Conservation (phyloP, 1,284 basidiomycete species). For the Takashimella tepidaria region DNA sequence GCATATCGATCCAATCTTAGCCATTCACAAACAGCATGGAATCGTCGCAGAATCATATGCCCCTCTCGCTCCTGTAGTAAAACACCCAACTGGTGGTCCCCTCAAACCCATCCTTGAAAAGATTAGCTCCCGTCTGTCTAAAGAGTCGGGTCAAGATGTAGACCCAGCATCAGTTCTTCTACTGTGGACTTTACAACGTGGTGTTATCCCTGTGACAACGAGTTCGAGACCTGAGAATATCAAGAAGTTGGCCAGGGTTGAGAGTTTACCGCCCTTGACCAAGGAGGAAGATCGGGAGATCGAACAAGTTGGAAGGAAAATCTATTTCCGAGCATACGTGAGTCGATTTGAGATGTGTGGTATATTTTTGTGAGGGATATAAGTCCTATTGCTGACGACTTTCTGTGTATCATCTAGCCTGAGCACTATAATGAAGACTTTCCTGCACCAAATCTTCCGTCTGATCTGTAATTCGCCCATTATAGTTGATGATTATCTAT, state of each 20-base stretch:
- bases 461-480: slow-evolving; percentile 8
- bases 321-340: slow-evolving; percentile 53
- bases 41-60: slow-evolving; percentile 63
- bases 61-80: slow-evolving; percentile 54
- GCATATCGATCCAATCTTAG: slow-evolving; percentile 55
- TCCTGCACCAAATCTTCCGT: slow-evolving; percentile 32
- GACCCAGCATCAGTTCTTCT: slow-evolving; percentile 56
- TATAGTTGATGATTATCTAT: too few relatives aligned
- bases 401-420: slow-evolving; percentile 2
- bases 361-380: background rate
- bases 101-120: slow-evolving; percentile 53
- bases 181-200: slow-evolving; percentile 59
- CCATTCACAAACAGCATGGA: slow-evolving; percentile 55
- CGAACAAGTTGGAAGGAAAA: slow-evolving; percentile 57
- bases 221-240: slow-evolving; percentile 60
- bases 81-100: slow-evolving; percentile 53
- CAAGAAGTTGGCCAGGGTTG: slow-evolving; percentile 57
- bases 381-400: slow-evolving; percentile 3
- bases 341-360: background rate
- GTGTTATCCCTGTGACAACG: slow-evolving; percentile 60
- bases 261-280: slow-evolving; percentile 57
- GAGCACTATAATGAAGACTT: slow-evolving; percentile 37
- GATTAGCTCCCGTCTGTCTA: slow-evolving; percentile 43
- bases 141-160: slow-evolving; percentile 51
- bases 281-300: slow-evolving; percentile 57